Percentiles rank a stretch among this genome's conserved stretches.
These are phyloP conservation scores for Aspergillus olivimuriae DNA, from an alignment of 495 filamentous ascomycete species.

Conservation along the genomic window DNA sequence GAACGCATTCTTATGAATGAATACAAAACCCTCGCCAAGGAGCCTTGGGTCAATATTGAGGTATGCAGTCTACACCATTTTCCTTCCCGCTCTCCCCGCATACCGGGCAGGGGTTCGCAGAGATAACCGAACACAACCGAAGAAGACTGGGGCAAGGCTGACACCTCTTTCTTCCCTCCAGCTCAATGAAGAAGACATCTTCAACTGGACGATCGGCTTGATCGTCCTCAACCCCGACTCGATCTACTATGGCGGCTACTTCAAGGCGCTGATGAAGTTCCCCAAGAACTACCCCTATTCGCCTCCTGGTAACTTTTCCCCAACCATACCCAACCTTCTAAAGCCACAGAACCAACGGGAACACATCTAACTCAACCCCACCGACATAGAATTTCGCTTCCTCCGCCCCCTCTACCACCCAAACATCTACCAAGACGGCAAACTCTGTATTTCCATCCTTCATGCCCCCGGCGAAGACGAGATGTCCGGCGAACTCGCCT, in stretches of 20 bases:
- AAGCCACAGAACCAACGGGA: background rate
- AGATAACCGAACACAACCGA: no score
- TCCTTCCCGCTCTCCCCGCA: background rate
- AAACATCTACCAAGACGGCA: conserved; percentile 87
- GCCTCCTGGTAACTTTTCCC: conserved; percentile 54
- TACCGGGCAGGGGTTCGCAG: no score
- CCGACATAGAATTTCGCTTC: conserved; percentile 68
- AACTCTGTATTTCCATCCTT: conserved; percentile 93
- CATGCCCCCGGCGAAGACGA: conserved; percentile 87
- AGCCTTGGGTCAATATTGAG: conserved; percentile 91
- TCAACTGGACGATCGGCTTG: conserved; percentile 80
- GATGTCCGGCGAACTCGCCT: conserved; percentile 81
- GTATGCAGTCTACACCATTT: conserved; percentile 36
- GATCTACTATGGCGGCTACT: conserved; percentile 87
- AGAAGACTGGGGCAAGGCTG: no score
- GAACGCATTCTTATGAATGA: conserved; percentile 86
- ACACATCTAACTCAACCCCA: conserved; percentile 6
- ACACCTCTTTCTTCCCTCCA: conserved; percentile 16
- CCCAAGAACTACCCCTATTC: conserved; percentile 82
- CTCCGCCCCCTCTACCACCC: conserved; percentile 77
- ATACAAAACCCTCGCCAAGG: conserved; percentile 72
- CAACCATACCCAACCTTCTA: background rate
- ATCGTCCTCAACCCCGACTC: conserved; percentile 91
- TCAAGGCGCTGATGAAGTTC: conserved; percentile 84
- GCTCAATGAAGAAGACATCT: conserved; percentile 70